Conservation (phyloP, 345 rosid genomes). For the Linum tenue region DNA sequence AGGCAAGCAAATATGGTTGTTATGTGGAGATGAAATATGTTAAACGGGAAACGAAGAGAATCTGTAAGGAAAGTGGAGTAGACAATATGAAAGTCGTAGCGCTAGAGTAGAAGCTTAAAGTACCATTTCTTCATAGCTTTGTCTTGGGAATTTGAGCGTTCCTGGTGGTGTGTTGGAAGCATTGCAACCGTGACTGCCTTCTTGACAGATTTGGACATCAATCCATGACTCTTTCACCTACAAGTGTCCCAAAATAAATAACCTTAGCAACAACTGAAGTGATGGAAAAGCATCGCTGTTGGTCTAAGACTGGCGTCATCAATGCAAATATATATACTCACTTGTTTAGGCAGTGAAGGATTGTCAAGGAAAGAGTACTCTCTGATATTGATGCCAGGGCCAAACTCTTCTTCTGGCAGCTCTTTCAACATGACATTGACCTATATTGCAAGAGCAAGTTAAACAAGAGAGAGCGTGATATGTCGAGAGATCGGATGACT, state of each 20-base stretch:
- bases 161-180: slow-evolving; percentile 42
- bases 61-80: background rate
- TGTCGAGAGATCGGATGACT: background rate
- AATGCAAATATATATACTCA: slow-evolving; percentile 18
- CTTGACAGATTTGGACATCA: slow-evolving; percentile 82
- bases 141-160: slow-evolving; percentile 62
- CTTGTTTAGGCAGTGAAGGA: slow-evolving; percentile 69
- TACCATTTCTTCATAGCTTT: slow-evolving; percentile 84
- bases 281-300: background rate
- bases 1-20: too few species aligned
- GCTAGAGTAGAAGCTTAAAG: slow-evolving; percentile 7
- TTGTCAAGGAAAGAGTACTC: slow-evolving; percentile 82
- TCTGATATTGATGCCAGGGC: slow-evolving; percentile 66
- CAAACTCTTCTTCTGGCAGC: slow-evolving; percentile 71
- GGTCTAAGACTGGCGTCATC: background rate
- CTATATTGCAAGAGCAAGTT: slow-evolving; percentile 31
- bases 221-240: slow-evolving; percentile 94
- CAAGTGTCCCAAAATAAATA: slow-evolving; percentile 13
- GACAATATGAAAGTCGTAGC: too few species aligned
- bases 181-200: slow-evolving; percentile 48
- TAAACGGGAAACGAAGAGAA: background rate
- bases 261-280: slow-evolving; percentile 1
- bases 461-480: background rate
- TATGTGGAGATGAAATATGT: background rate
- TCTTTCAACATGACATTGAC: slow-evolving; percentile 69